A percentile compares a stretch with the other conserved stretches of the same genome.
phyloP scores from a whole-genome alignment of 202 grass and related monocot genomes.

The Schoenoplectus triqueter region DNA sequence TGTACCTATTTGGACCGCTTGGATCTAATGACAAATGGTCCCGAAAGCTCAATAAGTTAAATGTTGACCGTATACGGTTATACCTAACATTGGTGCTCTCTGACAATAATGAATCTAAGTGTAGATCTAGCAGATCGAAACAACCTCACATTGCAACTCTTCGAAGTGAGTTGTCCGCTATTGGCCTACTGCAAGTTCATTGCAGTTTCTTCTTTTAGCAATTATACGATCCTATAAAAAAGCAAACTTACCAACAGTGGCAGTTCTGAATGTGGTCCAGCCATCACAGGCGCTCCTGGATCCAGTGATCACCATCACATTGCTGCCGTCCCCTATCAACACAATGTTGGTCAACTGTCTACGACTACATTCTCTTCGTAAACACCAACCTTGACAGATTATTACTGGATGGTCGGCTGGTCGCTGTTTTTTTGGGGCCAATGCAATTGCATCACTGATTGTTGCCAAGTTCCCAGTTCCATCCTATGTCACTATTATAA shows the following conservation, averaged over 20 bases:
- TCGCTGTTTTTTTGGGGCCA: conserved; percentile 62
- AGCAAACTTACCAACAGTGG: conserved; percentile 65
- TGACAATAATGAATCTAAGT: conserved; percentile 19
- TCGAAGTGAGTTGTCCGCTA: too few species aligned
- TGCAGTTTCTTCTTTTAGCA: too few species aligned
- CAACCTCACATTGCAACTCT: not conserved
- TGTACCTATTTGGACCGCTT: conserved; percentile 19
- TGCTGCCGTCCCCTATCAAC: conserved; percentile 62
- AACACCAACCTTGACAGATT: conserved; percentile 67
- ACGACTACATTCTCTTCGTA: conserved; percentile 88
- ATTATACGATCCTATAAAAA: too few species aligned
- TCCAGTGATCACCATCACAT: conserved; percentile 67
- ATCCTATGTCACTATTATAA: conserved; percentile 73
- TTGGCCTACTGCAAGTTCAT: too few species aligned
- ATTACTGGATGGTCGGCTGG: conserved; percentile 47
- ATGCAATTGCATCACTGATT: conserved; percentile 71
- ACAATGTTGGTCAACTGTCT: conserved; percentile 59
- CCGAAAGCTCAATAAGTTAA: not conserved
- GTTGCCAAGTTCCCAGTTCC: conserved; percentile 63
- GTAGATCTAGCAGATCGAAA: conserved; percentile 8
- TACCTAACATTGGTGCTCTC: conserved; percentile 11
- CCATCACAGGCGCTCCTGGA: conserved; percentile 55
- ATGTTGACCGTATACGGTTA: not conserved
- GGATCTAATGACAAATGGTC: conserved; percentile 13
- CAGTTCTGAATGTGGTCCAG: conserved; percentile 85